Base-by-base conservation (phyloP, 1,284 basidiomycete genomes). In the Cutaneotrichosporon curvatum region DNA sequence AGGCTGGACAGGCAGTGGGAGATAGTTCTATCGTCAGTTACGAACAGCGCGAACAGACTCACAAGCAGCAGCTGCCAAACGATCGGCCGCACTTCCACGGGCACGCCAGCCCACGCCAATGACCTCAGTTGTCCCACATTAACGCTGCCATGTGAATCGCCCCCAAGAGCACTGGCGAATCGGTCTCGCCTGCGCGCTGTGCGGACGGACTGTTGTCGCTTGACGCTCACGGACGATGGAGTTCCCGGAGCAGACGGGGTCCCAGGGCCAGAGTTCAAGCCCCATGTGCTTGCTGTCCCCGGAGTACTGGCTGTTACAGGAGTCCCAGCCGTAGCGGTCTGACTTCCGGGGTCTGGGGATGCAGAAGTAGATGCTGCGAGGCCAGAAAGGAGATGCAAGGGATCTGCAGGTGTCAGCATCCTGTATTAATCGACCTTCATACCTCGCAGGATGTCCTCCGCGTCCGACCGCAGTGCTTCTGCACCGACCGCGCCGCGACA, bases 41-140 rank as follows among this genome's bases (percentile, higher is more conserved):
- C 12, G 30, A 19, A 31, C 34, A 45, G 40, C 7, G 35, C 23
- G 38, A 8, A 12, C 4, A n/a, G n/a, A 77, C 85, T 60, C 62
- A 91, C 90, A 36, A 98, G 79, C 28, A 99, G 77, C 47, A 97
- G 76, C 63, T 90, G 90, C 95, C 95, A 99, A 12, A 85, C 87
- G 60, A 95, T 79, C 0, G 92, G 88, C 34, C 95, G 79, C 19
- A 99, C 76, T 60, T 91, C 87, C 40, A 73, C 68, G 1, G 95
- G 94, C 16, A 97, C 84, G 15, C 95, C 95, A 40, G 85, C 85
- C 94, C 94, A 99, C n/a, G 91, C 84, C 25, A 96, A 78, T 59
- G 87, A 86, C 37, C 90, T 79, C 50, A 98, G 76, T 66, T 87
- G 84, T 55, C 56, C 46, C 31, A 43, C 18, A 53, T 70, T 59